These are phyloP conservation scores for Schizothecium vesticola DNA, from an alignment of 495 filamentous ascomycete species.

Conservation along the genomic window DNA sequence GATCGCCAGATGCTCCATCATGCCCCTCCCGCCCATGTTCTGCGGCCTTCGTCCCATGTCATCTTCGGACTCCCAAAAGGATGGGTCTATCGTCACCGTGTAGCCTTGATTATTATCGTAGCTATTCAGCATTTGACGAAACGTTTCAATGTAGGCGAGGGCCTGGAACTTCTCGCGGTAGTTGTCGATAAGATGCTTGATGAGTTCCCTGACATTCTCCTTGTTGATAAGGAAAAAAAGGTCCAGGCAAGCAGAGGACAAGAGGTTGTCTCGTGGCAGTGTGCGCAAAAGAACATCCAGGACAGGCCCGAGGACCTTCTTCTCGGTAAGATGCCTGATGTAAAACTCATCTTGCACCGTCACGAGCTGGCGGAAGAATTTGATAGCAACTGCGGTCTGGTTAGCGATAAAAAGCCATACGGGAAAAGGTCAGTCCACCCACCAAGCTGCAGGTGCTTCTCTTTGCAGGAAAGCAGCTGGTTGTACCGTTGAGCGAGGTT, in stretches of 20 bases:
- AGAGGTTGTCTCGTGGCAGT: conserved; percentile 91
- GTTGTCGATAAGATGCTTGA: conserved; percentile 81
- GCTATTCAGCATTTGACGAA: conserved; percentile 63
- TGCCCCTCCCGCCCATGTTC: conserved; percentile 59
- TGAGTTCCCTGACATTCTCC: conserved; percentile 75
- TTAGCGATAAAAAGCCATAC: conserved; percentile 3
- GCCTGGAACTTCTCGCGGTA: conserved; percentile 74
- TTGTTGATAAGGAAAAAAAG: conserved; percentile 88
- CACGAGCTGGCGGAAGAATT: conserved; percentile 89
- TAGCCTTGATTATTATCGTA: conserved; percentile 81
- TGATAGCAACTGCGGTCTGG: conserved; percentile 63
- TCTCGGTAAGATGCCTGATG: conserved; percentile 76
- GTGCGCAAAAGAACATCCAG: conserved; percentile 83
- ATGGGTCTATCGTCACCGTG: conserved; percentile 51
- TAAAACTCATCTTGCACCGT: conserved; percentile 89
- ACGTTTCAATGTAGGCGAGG: conserved; percentile 84
- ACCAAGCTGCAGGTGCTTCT: conserved; percentile 93
- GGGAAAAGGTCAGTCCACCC: conserved; percentile 28
- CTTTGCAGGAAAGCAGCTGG: conserved; percentile 75
- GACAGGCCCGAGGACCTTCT: conserved; percentile 80
- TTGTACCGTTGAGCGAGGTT: conserved; percentile 73
- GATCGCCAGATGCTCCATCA: conserved; percentile 62
- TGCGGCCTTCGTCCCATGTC: conserved; percentile 47
- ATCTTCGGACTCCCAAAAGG: conserved; percentile 46
- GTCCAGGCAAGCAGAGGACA: conserved; percentile 94